A percentile compares a stretch with the other conserved stretches of the same genome.
phyloP scores from a whole-genome alignment of 2,329 filamentous ascomycete species.

The Ilyonectria destructans region DNA sequence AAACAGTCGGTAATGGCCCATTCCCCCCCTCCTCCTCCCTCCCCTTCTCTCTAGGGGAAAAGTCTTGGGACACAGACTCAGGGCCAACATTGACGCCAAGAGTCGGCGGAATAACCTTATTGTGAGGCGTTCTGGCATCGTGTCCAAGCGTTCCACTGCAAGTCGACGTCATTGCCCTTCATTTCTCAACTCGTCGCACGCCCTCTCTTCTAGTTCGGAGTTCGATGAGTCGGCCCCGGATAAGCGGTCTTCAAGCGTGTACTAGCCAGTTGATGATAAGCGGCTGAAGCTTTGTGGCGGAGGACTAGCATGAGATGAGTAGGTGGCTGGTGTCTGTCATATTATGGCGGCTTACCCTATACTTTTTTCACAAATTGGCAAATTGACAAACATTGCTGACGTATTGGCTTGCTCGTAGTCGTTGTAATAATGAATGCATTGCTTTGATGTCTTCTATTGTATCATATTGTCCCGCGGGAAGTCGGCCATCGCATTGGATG shows the following conservation, averaged over 20 bases:
- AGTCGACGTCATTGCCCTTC: conserved; percentile 33
- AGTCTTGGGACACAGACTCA: conserved; percentile 2
- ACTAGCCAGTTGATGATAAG: background rate
- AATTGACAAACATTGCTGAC: no score
- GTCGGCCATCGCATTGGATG: no score
- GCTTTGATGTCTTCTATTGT: no score
- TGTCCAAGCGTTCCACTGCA: conserved; percentile 2
- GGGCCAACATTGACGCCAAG: conserved; percentile 28
- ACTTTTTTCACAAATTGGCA: background rate
- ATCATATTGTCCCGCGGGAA: no score
- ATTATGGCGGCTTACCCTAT: background rate
- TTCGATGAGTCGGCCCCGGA: background rate
- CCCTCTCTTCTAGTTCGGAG: background rate
- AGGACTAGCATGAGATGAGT: background rate
- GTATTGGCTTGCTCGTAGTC: no score
- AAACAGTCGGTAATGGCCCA: background rate
- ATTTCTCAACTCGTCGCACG: background rate
- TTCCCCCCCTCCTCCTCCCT: background rate
- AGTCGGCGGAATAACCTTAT: conserved; percentile 42
- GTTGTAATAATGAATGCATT: no score
- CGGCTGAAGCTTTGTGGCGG: background rate
- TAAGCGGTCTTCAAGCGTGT: background rate
- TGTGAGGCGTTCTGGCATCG: conserved; percentile 24
- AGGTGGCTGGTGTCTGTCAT: background rate
- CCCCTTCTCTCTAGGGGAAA: background rate